Conservation (phyloP, 1,139 yeast genomes). For the Debaryomyces coudertii region DNA sequence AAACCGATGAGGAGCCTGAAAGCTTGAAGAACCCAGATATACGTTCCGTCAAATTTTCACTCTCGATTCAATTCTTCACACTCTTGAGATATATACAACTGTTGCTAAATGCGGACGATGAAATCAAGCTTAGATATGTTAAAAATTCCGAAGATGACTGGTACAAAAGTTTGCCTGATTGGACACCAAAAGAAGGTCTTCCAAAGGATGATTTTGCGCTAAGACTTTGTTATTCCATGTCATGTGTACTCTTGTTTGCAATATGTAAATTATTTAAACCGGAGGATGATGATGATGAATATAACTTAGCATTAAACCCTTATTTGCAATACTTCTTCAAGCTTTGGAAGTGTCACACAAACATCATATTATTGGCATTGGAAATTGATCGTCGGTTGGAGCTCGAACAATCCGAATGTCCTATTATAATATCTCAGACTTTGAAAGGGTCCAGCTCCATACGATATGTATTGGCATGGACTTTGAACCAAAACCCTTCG, state of each 20-base stretch:
- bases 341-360: conserved; percentile 67
- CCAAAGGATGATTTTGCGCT: conserved; percentile 32
- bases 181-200: conserved; percentile 56
- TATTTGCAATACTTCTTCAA: conserved; percentile 58
- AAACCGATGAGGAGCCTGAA: conserved; percentile 15
- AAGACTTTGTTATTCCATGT: conserved; percentile 54
- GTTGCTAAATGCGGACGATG: conserved; percentile 51
- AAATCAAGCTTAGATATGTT: conserved; percentile 44
- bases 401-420: conserved; percentile 49
- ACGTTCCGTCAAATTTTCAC: conserved; percentile 40
- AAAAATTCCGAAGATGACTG: conserved; percentile 48
- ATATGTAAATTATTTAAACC: conserved; percentile 53
- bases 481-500: conserved; percentile 52
- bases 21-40: conserved; percentile 16
- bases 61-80: conserved; percentile 40
- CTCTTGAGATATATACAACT: conserved; percentile 46
- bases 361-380: conserved; percentile 56
- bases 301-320: conserved; percentile 57
- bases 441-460: conserved; percentile 67
- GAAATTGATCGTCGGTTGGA: conserved; percentile 68
- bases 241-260: conserved; percentile 52
- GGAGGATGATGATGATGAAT: conserved; percentile 26
- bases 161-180: conserved; percentile 43
- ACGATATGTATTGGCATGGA: conserved; percentile 61
- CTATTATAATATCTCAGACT: conserved; percentile 52